phyloP scores from a whole-genome alignment of 2,329 filamentous ascomycete species.

The Trichothecium roseum region DNA sequence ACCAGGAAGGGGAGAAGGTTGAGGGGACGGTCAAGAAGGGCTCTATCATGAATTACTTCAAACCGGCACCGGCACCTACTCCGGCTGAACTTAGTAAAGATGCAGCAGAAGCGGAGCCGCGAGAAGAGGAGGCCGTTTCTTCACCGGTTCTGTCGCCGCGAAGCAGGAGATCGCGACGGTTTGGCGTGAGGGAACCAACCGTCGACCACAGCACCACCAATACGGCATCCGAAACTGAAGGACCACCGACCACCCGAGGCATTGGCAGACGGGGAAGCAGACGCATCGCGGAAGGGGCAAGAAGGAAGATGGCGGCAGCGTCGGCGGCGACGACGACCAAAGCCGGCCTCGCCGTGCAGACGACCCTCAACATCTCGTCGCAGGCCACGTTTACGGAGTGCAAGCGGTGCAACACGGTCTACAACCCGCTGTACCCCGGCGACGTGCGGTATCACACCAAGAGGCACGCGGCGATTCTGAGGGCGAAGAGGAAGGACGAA shows the following conservation, averaged over 20 bases:
- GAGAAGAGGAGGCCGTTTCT: constrained; percentile 7
- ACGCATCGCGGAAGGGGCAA: not conserved
- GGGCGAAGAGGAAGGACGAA: constrained; percentile 13
- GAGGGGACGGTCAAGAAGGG: constrained; percentile 13
- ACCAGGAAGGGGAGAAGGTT: not conserved
- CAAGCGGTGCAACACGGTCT: constrained; percentile 30
- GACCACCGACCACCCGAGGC: too few species aligned
- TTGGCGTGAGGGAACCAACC: too few species aligned
- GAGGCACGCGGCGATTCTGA: constrained; percentile 23
- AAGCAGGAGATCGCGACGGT: not conserved
- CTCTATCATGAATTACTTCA: constrained; percentile 31
- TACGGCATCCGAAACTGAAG: too few species aligned
- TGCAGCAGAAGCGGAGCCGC: constrained; percentile 5
- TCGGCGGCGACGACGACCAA: not conserved
- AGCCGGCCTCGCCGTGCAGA: constrained; percentile 22
- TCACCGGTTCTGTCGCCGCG: constrained; percentile 13
- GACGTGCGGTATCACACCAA: constrained; percentile 32
- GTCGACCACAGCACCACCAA: too few species aligned
- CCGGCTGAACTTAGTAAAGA: too few species aligned
- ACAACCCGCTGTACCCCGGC: constrained; percentile 31
- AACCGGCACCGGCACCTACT: constrained; percentile 16
- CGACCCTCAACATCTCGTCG: constrained; percentile 31
- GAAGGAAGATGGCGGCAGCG: not conserved
- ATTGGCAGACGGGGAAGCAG: not conserved
- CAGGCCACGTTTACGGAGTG: constrained; percentile 32